phyloP scores from a whole-genome alignment of 441 rosid genomes.

The Euphorbia celastroides region DNA sequence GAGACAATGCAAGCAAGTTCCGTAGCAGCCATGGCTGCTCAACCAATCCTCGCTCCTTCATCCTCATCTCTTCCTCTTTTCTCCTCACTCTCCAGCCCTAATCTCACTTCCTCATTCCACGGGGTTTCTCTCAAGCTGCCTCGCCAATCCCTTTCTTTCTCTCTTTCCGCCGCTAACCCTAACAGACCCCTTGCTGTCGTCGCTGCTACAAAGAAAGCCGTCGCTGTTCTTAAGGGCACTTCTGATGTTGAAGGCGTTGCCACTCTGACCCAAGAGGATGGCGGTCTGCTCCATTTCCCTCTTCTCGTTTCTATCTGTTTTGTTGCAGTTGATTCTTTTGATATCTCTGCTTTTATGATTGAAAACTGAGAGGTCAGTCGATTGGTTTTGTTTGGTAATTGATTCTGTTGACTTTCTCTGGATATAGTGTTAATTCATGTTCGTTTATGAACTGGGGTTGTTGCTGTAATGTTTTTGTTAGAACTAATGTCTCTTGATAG shows the following conservation, averaged over 20 bases:
- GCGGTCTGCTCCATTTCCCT: conserved; percentile 34
- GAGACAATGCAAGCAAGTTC: conserved; percentile 31
- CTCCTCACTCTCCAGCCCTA: conserved; percentile 12
- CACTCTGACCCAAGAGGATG: conserved; percentile 64
- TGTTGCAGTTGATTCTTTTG: not conserved
- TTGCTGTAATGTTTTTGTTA: not conserved
- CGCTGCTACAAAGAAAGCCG: conserved; percentile 73
- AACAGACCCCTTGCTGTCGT: conserved; percentile 39
- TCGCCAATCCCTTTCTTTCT: conserved; percentile 33
- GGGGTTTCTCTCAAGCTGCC: conserved; percentile 43
- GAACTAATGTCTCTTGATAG: not conserved
- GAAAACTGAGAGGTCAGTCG: conserved; percentile 2
- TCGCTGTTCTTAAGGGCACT: conserved; percentile 72
- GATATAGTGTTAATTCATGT: not conserved
- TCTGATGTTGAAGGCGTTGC: conserved; percentile 80
- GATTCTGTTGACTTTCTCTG: not conserved
- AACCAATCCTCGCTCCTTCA: conserved; percentile 38
- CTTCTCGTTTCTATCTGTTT: not conserved
- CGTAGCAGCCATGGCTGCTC: conserved; percentile 56
- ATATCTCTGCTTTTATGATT: conserved; percentile 1
- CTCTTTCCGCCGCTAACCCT: conserved; percentile 23
- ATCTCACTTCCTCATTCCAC: conserved; percentile 39
- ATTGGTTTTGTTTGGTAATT: not conserved
- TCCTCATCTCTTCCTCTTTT: conserved; percentile 25
- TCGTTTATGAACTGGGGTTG: not conserved